phyloP scores from a whole-genome alignment of 371 early-diverging fungal species.

The Dinochytrium kinnereticum region DNA sequence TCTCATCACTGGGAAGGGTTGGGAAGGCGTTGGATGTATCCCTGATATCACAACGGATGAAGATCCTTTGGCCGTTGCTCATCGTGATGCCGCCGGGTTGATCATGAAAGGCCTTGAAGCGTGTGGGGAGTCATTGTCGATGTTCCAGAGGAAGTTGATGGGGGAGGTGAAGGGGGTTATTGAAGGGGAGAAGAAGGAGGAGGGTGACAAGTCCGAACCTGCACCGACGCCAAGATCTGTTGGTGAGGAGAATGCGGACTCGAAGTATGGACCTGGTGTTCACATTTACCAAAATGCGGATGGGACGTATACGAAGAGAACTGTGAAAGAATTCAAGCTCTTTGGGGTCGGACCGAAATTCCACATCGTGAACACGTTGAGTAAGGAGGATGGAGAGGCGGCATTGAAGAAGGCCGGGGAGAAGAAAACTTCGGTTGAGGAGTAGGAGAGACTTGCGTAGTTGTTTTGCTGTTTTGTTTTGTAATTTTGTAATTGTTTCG shows the following conservation, averaged over 20 bases:
- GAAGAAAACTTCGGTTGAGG: no score
- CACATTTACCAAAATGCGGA: background rate
- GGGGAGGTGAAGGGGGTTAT: background rate
- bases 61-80: slow-evolving; percentile 25
- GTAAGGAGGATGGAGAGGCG: no score
- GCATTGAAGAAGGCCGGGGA: no score
- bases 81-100: background rate
- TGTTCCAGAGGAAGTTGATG: background rate
- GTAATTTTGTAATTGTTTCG: no score
- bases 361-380: background rate
- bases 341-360: background rate
- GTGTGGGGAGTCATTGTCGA: background rate
- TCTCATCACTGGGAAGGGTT: slow-evolving; percentile 19
- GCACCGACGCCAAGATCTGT: no score
- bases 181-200: background rate
- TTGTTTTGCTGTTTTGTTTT: no score
- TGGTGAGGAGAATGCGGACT: background rate
- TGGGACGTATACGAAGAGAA: background rate
- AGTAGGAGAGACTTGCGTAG: no score
- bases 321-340: background rate
- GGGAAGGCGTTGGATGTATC: slow-evolving; percentile 24
- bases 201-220: background rate
- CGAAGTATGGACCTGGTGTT: background rate
- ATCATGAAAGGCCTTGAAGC: background rate
- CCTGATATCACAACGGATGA: background rate